These are phyloP conservation scores for Aspergillus diversus DNA, from an alignment of 495 filamentous ascomycete genomes.

Conservation along the genomic window DNA sequence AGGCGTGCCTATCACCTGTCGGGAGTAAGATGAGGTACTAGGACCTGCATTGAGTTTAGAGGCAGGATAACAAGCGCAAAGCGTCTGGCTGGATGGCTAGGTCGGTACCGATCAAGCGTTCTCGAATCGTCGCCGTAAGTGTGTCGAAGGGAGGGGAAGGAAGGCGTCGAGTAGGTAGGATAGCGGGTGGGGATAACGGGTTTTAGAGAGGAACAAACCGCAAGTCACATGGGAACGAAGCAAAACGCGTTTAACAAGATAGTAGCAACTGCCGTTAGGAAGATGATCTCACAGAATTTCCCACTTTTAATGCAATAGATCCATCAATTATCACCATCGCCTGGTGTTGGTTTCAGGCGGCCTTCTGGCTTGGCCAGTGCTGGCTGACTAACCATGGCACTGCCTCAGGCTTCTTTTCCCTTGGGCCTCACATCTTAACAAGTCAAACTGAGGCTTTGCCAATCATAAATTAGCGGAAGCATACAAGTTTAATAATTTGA, in stretches of 20 bases:
- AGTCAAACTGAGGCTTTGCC: no score
- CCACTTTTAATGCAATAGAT: conserved; percentile 9
- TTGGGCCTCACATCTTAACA: no score
- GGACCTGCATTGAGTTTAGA: conserved; percentile 41
- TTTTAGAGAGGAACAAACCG: background rate
- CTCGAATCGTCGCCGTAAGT: conserved; percentile 15
- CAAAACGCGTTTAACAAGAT: background rate
- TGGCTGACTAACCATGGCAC: conserved; percentile 30
- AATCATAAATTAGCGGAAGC: no score
- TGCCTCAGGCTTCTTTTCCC: conserved; percentile 18
- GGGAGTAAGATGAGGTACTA: conserved; percentile 31
- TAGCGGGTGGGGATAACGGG: conserved; percentile 1
- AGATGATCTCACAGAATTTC: conserved; percentile 7
- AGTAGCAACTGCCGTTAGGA: background rate
- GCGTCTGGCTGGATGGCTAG: background rate
- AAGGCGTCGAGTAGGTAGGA: conserved; percentile 14
- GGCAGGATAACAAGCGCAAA: conserved; percentile 4
- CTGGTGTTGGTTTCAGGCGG: conserved; percentile 25
- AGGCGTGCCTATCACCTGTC: conserved; percentile 46
- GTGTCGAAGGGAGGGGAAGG: conserved; percentile 21
- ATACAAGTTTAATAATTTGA: no score
- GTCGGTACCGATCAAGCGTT: conserved; percentile 5
- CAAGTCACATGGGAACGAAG: conserved; percentile 16
- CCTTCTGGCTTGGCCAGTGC: conserved; percentile 18
- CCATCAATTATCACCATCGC: conserved; percentile 11